These are phyloP conservation scores for Leccinum rimulosum DNA, from an alignment of 768 basidiomycete genomes.

Conservation along the genomic window DNA sequence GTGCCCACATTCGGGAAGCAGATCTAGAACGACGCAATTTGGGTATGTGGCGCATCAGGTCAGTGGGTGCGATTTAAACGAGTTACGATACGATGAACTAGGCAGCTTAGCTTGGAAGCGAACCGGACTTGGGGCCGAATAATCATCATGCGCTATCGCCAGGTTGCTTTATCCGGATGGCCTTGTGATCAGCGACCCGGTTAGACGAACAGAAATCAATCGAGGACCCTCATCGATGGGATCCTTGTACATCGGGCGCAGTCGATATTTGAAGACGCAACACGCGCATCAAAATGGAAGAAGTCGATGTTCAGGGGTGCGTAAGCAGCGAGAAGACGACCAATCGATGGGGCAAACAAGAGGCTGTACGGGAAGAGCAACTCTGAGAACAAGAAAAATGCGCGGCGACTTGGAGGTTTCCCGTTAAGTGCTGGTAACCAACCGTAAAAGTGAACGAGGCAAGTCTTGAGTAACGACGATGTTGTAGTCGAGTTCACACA, in stretches of 20 bases:
- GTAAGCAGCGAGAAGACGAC: slow-evolving; percentile 15
- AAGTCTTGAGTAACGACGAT: slow-evolving; percentile 13
- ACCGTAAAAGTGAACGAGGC: slow-evolving; percentile 1
- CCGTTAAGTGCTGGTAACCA: slow-evolving; percentile 8
- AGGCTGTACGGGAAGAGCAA: slow-evolving; percentile 23
- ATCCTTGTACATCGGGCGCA: slow-evolving; percentile 28
- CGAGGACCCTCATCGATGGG: slow-evolving; percentile 15
- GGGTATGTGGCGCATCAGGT: slow-evolving; percentile 8
- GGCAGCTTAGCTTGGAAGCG: slow-evolving; percentile 7
- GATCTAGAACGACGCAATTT: slow-evolving; percentile 6
- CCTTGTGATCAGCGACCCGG: slow-evolving; percentile 2
- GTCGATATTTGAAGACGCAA: slow-evolving; percentile 30
- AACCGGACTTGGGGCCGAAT: slow-evolving; percentile 1
- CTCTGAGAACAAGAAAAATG: slow-evolving; percentile 2
- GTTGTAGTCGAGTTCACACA: slow-evolving; percentile 20
- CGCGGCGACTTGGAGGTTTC: slow-evolving; percentile 19
- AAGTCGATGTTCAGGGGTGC: slow-evolving; percentile 25
- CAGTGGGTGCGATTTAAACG: slow-evolving; percentile 10
- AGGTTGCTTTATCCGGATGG: slow-evolving; percentile 12
- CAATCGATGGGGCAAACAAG: slow-evolving; percentile 18
- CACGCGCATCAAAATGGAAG: slow-evolving; percentile 40
- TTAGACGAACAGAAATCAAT: slow-evolving; percentile 6
- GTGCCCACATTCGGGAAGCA: neutral
- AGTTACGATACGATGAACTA: neutral
- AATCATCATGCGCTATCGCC: slow-evolving; percentile 3